Percentiles rank a stretch among this genome's conserved stretches.
Evolutionary conservation across 345 rosid genomes (phyloP).

Genomic region (Gossypium thurberi): DNA sequence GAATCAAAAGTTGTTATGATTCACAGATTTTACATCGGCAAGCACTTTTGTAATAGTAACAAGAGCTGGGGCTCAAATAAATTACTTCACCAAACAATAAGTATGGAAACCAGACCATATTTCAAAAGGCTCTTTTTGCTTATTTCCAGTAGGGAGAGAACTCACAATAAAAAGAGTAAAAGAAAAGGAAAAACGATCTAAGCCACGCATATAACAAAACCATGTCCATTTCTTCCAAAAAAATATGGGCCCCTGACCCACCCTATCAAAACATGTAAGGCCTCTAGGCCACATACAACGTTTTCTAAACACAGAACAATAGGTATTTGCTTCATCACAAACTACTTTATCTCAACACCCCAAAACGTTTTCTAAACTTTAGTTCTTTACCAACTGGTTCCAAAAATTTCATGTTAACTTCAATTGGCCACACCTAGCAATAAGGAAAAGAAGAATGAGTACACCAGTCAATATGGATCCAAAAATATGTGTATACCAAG

Average conservation of each 20-base stretch:
- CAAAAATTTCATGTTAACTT: conserved; percentile 63
- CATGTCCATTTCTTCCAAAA: background rate
- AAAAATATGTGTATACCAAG: background rate
- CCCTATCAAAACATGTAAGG: background rate
- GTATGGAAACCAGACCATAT: background rate
- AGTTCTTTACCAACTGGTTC: conserved; percentile 80
- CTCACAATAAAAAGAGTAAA: background rate
- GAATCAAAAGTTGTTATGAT: background rate
- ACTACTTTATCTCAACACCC: background rate
- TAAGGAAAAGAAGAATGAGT: conserved; percentile 6
- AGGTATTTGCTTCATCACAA: background rate
- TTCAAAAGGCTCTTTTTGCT: background rate
- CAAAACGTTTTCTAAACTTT: conserved; percentile 18
- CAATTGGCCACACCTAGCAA: conserved; percentile 81
- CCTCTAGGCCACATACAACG: too few species aligned
- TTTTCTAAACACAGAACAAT: background rate
- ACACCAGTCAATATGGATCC: background rate
- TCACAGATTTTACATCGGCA: background rate
- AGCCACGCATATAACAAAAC: background rate
- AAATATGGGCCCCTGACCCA: background rate
- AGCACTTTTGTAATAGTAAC: background rate
- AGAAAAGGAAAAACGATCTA: background rate
- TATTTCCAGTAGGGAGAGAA: background rate
- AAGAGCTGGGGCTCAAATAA: background rate
- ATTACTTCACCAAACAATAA: background rate